A percentile compares a stretch with the other conserved stretches of the same genome.
Conservation (phyloP, 306 rosid species). For the Lathyrus tuberosus region DNA sequence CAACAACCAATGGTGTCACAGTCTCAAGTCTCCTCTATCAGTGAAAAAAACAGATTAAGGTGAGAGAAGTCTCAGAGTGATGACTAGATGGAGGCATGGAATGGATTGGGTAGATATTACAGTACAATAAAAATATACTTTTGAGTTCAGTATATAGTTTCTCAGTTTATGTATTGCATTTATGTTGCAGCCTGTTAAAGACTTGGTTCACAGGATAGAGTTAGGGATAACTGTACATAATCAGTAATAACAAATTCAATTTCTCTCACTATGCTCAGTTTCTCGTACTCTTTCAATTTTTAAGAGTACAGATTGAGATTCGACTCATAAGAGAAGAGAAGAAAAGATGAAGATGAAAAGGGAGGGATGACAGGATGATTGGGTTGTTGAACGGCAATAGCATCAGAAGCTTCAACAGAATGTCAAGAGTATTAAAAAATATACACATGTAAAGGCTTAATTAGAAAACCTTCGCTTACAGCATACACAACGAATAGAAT, state of each 20-base stretch:
- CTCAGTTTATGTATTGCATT: background rate
- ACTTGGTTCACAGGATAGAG: background rate
- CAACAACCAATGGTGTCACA: conserved; percentile 10
- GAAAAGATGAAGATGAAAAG: conserved; percentile 3
- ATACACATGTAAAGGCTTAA: conserved; percentile 21
- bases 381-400: background rate
- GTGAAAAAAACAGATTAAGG: conserved; percentile 6
- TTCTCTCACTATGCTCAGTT: conserved; percentile 17
- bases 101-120: conserved; percentile 3
- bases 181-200: background rate
- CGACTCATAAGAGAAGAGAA: conserved; percentile 10
- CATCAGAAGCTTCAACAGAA: conserved; percentile 23
- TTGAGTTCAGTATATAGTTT: background rate
- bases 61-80: conserved; percentile 8
- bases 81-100: conserved; percentile 25
- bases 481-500: conserved; percentile 28
- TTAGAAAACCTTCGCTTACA: background rate
- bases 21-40: conserved; percentile 13
- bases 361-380: conserved; percentile 9
- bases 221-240: conserved; percentile 10
- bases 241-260: conserved; percentile 2
- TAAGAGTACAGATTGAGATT: background rate
- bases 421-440: conserved; percentile 15
- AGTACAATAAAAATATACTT: background rate
- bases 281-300: background rate